Percentiles rank a stretch among this genome's conserved stretches.
Conservation (phyloP, 75 land plant genomes). For the Cunninghamia lanceolata region DNA sequence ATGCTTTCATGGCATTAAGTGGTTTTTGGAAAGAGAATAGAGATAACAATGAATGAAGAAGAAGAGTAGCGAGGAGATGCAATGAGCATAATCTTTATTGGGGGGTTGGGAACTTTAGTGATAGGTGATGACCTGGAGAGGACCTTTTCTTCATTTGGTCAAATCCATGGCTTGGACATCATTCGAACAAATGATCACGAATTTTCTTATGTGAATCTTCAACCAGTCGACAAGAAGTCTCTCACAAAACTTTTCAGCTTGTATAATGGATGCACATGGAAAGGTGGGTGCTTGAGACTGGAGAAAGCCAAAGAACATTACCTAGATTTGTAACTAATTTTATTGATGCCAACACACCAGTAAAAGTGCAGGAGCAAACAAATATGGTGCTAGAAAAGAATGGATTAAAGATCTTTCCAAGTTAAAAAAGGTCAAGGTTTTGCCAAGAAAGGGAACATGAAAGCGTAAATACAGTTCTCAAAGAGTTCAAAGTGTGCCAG, state of each 20-base stretch:
- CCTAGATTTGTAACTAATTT: too few relatives aligned
- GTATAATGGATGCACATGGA: neutral
- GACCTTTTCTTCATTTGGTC: conserved; percentile 61
- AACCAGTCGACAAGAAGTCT: conserved; percentile 47
- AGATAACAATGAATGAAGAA: too few relatives aligned
- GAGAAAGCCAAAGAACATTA: too few relatives aligned
- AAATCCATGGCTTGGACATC: conserved; percentile 55
- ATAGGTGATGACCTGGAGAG: conserved; percentile 47
- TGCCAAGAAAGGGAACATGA: conserved; percentile 69
- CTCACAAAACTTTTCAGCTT: conserved; percentile 80
- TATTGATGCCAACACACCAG: too few relatives aligned
- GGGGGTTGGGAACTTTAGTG: conserved; percentile 68
- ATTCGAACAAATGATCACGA: conserved; percentile 60
- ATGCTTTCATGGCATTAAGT: too few relatives aligned
- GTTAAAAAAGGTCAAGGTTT: conserved; percentile 9
- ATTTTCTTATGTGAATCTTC: conserved; percentile 79
- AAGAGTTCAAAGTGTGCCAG: conserved; percentile 53
- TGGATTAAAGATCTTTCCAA: too few relatives aligned
- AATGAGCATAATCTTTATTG: too few relatives aligned
- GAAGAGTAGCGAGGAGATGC: too few relatives aligned
- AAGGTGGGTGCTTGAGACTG: too few relatives aligned
- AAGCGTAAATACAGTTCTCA: conserved; percentile 89
- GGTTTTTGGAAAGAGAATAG: too few relatives aligned
- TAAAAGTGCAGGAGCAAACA: too few relatives aligned
- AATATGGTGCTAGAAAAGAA: too few relatives aligned